These are phyloP conservation scores for Viridothelium virens DNA, from an alignment of 495 filamentous ascomycete species.

Conservation along the genomic window DNA sequence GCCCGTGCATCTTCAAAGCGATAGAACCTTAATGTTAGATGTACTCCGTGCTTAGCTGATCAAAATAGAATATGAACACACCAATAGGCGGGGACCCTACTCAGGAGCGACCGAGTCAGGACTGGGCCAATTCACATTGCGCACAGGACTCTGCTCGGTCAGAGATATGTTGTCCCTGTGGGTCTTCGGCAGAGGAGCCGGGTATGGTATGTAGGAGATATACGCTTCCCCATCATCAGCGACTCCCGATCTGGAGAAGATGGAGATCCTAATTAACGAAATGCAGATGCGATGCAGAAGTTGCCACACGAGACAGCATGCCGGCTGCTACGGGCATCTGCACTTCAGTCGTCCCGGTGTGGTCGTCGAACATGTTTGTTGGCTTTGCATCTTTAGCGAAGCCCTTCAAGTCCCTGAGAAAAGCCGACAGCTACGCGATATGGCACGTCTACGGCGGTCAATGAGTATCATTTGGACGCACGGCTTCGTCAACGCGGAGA, in stretches of 20 bases:
- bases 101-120: neutral
- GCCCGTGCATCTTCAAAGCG: neutral
- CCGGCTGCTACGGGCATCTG: neutral
- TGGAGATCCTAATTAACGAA: neutral
- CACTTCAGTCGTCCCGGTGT: neutral
- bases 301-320: neutral
- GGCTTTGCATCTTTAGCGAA: conserved; percentile 1
- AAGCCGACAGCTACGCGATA: neutral
- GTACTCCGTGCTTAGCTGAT: neutral
- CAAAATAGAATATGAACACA: conserved; percentile 1
- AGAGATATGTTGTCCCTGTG: neutral
- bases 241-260: neutral
- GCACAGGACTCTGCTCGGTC: neutral
- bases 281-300: conserved; percentile 5
- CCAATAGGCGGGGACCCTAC: neutral
- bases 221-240: neutral
- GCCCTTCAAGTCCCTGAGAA: neutral
- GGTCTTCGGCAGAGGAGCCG: neutral
- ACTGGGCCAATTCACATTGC: neutral
- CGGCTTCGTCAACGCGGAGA: neutral
- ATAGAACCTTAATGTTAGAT: neutral
- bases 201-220: conserved; percentile 9
- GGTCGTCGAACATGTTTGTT: neutral
- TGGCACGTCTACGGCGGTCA: conserved; percentile 4
- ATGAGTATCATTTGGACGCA: conserved; percentile 7